Evolutionary conservation across 1,284 basidiomycete genomes (phyloP).

Genomic region (Pyrrhoderma lamaoense): DNA sequence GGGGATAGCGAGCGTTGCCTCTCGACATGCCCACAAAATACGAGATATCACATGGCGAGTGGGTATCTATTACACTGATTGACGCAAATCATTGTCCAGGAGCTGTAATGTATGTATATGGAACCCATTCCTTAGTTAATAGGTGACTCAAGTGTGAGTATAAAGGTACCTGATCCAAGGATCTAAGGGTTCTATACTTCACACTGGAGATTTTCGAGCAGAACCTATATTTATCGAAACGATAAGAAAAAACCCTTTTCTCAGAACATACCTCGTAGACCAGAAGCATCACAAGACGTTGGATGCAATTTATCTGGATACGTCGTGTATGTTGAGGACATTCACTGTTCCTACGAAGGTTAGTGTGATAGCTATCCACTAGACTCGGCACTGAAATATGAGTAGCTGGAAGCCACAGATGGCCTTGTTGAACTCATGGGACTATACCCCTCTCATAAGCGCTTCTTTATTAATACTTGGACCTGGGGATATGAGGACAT

Average conservation of each 20-base stretch:
- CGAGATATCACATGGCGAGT: constrained; percentile 49
- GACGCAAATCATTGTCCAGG: constrained; percentile 96
- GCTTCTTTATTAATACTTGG: constrained; percentile 90
- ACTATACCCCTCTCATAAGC: constrained; percentile 54
- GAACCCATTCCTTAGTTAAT: not conserved
- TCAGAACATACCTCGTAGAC: constrained; percentile 61
- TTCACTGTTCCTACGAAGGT: constrained; percentile 71
- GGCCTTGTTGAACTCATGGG: constrained; percentile 66
- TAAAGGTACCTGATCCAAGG: constrained; percentile 92
- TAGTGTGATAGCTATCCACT: constrained; percentile 10
- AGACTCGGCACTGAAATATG: not conserved
- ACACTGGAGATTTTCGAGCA: constrained; percentile 89
- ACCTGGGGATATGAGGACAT: constrained; percentile 91
- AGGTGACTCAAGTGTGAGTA: not conserved
- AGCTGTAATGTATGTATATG: constrained; percentile 68
- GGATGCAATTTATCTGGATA: constrained; percentile 85
- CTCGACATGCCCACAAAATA: constrained; percentile 58
- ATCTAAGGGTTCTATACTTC: constrained; percentile 61
- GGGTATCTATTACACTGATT: constrained; percentile 69
- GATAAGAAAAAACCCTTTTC: constrained; percentile 57
- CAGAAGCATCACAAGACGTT: constrained; percentile 36
- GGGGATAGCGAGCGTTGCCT: constrained; percentile 39
- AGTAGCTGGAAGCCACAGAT: constrained; percentile 56
- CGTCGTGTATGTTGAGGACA: constrained; percentile 57
- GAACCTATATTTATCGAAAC: constrained; percentile 72